Percentiles rank a stretch among this genome's conserved stretches.
Evolutionary conservation across 345 rosid species (phyloP).

Genomic region (Euphorbia tirucalli): DNA sequence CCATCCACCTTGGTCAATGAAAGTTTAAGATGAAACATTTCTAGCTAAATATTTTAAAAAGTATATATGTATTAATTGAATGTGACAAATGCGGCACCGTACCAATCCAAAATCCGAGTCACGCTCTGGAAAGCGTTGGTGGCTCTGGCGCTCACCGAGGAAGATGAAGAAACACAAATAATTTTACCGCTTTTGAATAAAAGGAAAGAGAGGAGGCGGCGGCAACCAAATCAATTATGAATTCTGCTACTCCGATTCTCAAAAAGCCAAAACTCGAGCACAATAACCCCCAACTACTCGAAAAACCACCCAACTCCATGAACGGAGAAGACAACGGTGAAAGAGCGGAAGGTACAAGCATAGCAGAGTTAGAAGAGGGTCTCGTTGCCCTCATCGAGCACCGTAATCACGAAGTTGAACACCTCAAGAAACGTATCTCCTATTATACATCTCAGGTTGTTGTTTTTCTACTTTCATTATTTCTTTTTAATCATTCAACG

Average conservation of each 20-base stretch:
- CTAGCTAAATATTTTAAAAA: too few species aligned
- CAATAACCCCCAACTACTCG: not conserved
- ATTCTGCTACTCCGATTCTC: slow-evolving; percentile 11
- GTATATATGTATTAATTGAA: too few species aligned
- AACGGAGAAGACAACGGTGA: slow-evolving; percentile 18
- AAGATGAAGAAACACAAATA: too few species aligned
- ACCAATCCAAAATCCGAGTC: too few species aligned
- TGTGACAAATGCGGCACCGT: too few species aligned
- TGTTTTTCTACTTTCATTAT: not conserved
- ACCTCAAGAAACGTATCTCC: slow-evolving; percentile 54
- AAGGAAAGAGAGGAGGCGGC: too few species aligned
- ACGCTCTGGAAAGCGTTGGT: too few species aligned
- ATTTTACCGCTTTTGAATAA: too few species aligned
- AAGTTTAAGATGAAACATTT: too few species aligned
- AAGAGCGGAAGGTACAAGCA: slow-evolving; percentile 26
- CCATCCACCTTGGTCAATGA: too few species aligned
- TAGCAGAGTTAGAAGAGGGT: slow-evolving; percentile 63
- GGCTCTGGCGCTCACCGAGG: too few species aligned
- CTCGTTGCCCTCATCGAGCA: slow-evolving; percentile 74
- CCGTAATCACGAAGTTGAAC: slow-evolving; percentile 60
- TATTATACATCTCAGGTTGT: slow-evolving; percentile 71
- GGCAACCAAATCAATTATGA: not conserved
- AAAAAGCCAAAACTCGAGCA: slow-evolving; percentile 25
- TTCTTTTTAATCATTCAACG: not conserved
- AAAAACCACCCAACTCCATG: slow-evolving; percentile 6